These are phyloP conservation scores for Thymus mandschuricus DNA, from an alignment of 257 asterid species.

Conservation along the genomic window DNA sequence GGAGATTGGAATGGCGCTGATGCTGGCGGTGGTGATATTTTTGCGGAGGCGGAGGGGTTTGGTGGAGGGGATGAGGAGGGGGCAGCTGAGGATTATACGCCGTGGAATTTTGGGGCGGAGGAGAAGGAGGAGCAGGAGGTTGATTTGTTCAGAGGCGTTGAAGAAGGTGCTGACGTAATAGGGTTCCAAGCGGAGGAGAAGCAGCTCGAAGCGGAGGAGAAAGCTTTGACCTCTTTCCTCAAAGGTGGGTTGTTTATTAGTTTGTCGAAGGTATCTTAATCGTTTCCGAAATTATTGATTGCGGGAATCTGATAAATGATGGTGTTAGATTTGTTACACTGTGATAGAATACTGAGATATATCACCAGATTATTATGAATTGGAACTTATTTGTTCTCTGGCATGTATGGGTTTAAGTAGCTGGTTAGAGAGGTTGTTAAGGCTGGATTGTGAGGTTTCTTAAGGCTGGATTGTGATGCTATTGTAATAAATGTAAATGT, in stretches of 20 bases:
- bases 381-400: background rate
- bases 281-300: background rate
- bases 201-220: slow-evolving; percentile 65
- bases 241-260: slow-evolving; percentile 51
- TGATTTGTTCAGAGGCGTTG: slow-evolving; percentile 54
- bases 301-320: too few species aligned
- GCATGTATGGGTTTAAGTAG: background rate
- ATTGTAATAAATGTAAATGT: background rate
- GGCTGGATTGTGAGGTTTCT: too few species aligned
- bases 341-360: background rate
- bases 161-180: slow-evolving; percentile 35
- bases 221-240: slow-evolving; percentile 53
- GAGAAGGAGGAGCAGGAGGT: slow-evolving; percentile 47
- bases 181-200: slow-evolving; percentile 40
- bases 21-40: slow-evolving; percentile 30
- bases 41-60: slow-evolving; percentile 32
- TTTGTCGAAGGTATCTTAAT: slow-evolving; percentile 3
- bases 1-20: slow-evolving; percentile 25
- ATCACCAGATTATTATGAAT: background rate
- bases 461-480: background rate
- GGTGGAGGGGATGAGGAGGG: slow-evolving; percentile 41
- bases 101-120: slow-evolving; percentile 58
- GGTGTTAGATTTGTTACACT: background rate
- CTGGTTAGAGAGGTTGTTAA: background rate
- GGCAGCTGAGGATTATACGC: slow-evolving; percentile 38